A percentile compares a stretch with the other conserved stretches of the same genome.
Conservation (phyloP, 495 filamentous ascomycete genomes). For the Filosporella fistucella region DNA sequence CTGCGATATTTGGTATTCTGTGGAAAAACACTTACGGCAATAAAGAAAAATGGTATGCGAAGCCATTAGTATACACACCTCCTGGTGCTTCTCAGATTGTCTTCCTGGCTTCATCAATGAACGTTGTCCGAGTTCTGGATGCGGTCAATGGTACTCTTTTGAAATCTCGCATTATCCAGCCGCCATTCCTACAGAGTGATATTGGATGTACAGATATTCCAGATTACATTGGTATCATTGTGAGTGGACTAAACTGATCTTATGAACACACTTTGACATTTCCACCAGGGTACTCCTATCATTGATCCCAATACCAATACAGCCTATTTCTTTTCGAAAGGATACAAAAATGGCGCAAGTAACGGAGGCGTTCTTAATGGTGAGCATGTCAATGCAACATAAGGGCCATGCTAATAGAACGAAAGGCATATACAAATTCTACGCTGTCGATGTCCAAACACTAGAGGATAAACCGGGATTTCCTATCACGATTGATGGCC, state of each 20-base stretch:
- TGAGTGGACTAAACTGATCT: too few relatives aligned
- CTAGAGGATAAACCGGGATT: slow-evolving; percentile 32
- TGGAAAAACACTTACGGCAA: slow-evolving; percentile 26
- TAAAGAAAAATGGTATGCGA: slow-evolving; percentile 31
- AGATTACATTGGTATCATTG: slow-evolving; percentile 39
- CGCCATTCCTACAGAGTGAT: slow-evolving; percentile 38
- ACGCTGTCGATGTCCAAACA: slow-evolving; percentile 31
- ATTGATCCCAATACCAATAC: slow-evolving; percentile 44
- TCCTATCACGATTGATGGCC: slow-evolving; percentile 34
- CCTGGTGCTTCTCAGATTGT: slow-evolving; percentile 34
- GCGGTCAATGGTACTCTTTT: slow-evolving; percentile 40
- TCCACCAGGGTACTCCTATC: slow-evolving; percentile 38
- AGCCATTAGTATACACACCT: slow-evolving; percentile 43
- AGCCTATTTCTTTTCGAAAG: slow-evolving; percentile 37
- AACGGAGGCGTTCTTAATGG: slow-evolving; percentile 28
- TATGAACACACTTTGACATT: too few relatives aligned
- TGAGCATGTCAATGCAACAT: slow-evolving; percentile 1
- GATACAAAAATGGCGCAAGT: slow-evolving; percentile 27
- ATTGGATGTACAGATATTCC: slow-evolving; percentile 41
- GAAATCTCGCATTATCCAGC: slow-evolving; percentile 31
- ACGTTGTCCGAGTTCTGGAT: slow-evolving; percentile 42
- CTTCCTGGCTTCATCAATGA: slow-evolving; percentile 40
- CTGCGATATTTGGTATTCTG: slow-evolving; percentile 28
- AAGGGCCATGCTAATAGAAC: neutral
- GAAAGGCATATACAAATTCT: slow-evolving; percentile 29